Conservation (phyloP, 1,284 basidiomycete genomes). For the Polyporus tsugae region DNA sequence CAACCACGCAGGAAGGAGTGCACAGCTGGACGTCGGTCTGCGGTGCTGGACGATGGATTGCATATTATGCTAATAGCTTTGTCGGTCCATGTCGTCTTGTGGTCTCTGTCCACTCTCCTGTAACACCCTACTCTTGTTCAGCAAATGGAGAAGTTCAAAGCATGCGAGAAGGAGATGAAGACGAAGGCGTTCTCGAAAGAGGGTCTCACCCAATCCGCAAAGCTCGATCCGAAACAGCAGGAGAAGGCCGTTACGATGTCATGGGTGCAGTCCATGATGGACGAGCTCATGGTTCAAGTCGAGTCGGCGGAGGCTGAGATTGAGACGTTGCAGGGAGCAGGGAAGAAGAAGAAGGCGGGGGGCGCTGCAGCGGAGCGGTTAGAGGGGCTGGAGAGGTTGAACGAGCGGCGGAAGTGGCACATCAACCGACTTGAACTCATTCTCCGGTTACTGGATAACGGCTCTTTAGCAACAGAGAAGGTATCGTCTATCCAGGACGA, state of each 20-base stretch:
- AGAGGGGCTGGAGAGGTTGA: constrained; percentile 88
- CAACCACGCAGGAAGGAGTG: constrained; percentile 20
- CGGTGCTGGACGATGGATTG: constrained; percentile 17
- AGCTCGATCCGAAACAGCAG: constrained; percentile 96
- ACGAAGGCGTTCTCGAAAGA: constrained; percentile 99
- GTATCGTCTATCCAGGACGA: constrained; percentile 92
- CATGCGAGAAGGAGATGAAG: constrained; percentile 99
- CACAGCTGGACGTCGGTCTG: constrained; percentile 26
- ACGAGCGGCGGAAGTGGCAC: constrained; percentile 97
- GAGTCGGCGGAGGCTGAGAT: constrained; percentile 97
- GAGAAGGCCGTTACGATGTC: constrained; percentile 92
- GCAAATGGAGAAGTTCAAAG: constrained; percentile 99
- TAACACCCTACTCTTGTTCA: constrained; percentile 45
- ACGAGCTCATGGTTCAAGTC: constrained; percentile 93
- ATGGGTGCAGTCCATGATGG: constrained; percentile 90
- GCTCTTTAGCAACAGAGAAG: constrained; percentile 85
- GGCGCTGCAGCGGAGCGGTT: constrained; percentile 74
- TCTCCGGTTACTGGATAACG: constrained; percentile 94
- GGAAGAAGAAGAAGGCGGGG: constrained; percentile 82
- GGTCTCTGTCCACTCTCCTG: constrained; percentile 23
- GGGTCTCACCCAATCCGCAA: constrained; percentile 93
- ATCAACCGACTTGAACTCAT: constrained; percentile 93
- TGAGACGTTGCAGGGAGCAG: constrained; percentile 85
- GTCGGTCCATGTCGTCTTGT: constrained; percentile 17
- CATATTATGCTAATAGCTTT: constrained; percentile 29